Conservation (phyloP, 1,284 basidiomycete species). For the Phenoliferia sp. region DNA sequence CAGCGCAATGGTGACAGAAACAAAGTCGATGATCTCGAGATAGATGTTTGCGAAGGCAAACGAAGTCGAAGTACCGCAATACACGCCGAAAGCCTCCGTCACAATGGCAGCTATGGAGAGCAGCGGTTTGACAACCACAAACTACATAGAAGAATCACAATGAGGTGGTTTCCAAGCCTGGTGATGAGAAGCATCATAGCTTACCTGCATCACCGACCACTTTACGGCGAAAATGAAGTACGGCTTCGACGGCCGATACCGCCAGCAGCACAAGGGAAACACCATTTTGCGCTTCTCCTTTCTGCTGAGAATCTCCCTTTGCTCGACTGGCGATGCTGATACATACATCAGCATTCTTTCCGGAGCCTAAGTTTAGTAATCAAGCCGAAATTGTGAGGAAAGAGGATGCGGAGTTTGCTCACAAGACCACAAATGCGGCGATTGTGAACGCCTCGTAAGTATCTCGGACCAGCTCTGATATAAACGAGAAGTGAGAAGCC, state of each 20-base stretch:
- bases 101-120: constrained; percentile 68
- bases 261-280: constrained; percentile 1
- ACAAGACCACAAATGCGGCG: neutral
- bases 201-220: constrained; percentile 59
- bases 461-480: constrained; percentile 55
- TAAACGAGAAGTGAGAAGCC: too few species aligned
- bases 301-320: constrained; percentile 56
- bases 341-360: constrained; percentile 71
- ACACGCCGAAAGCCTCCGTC: constrained; percentile 58
- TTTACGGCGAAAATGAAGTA: constrained; percentile 85
- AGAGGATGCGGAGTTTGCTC: neutral
- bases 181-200: neutral
- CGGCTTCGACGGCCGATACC: constrained; percentile 76
- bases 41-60: constrained; percentile 51
- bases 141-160: neutral
- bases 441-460: constrained; percentile 8
- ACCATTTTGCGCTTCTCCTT: constrained; percentile 61
- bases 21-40: constrained; percentile 61
- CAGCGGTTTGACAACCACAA: constrained; percentile 33
- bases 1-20: constrained; percentile 56
- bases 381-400: neutral
- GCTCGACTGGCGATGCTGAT: constrained; percentile 57
- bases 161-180: neutral
- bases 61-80: constrained; percentile 48
- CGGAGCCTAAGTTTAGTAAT: constrained; percentile 31